These are phyloP conservation scores for Picea glauca DNA, from an alignment of 75 land plant genomes.

Conservation along the genomic window DNA sequence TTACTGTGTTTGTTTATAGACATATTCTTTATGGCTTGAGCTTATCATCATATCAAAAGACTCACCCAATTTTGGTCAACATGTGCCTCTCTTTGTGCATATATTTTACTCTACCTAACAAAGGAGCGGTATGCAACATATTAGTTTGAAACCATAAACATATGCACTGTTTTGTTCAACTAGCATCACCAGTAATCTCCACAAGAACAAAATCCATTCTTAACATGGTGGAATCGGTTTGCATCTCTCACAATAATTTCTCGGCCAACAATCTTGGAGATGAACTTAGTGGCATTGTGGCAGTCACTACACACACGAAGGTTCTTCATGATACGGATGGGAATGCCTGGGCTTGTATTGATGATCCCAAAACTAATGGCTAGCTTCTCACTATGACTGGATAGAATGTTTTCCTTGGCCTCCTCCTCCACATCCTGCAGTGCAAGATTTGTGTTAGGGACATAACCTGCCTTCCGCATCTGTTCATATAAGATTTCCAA, in stretches of 20 bases:
- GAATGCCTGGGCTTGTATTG: background rate
- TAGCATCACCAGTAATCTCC: constrained; percentile 3
- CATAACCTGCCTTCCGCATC: background rate
- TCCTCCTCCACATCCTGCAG: constrained; percentile 2
- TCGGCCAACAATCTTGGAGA: constrained; percentile 1
- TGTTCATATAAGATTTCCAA: background rate
- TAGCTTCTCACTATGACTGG: background rate
- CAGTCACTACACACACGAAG: background rate
- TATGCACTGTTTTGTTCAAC: background rate
- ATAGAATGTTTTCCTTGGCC: background rate
- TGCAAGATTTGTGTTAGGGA: background rate
- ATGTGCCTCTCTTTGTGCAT: too few relatives aligned
- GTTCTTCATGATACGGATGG: background rate
- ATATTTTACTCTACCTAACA: too few relatives aligned
- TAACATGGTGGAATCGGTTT: background rate
- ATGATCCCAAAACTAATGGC: background rate
- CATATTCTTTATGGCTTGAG: too few relatives aligned
- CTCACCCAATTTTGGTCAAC: too few relatives aligned
- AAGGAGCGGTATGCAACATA: too few relatives aligned
- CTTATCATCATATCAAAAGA: too few relatives aligned
- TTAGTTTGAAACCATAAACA: too few relatives aligned
- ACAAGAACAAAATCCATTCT: background rate
- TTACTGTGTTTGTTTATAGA: too few relatives aligned
- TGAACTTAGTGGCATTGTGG: background rate
- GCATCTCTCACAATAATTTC: constrained; percentile 2